Evolutionary conservation across 345 rosid species (phyloP), one percentile per base, ranked within the genome.

Genomic region (Lepidium sativum): DNA sequence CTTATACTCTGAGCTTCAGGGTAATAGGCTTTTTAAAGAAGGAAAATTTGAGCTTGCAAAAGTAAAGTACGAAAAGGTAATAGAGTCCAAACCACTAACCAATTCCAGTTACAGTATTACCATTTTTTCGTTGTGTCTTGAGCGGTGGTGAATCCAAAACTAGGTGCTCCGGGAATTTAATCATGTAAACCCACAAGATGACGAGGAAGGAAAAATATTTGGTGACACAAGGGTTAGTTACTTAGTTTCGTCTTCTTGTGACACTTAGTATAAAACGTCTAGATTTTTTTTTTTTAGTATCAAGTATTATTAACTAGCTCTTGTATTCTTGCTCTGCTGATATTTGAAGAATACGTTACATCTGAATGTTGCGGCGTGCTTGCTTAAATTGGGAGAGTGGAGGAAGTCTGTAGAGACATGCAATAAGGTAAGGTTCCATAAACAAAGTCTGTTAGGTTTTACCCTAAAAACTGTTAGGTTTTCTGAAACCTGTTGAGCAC

Each of bases 171-270:
- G 97, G 76, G 96, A 91, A 77, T 91, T 94, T 74, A 94, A 94
- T 82, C 99, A 94, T 71, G 99, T 88, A 33, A 86, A 94, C 65
- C 96, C 99, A 27, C 99, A 88, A 77, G 96, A 91, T 63, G 96
- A 94, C 0, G 96, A 88, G 52, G 99, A 90, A 63, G 99, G 96
- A 60, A 94, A 88, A 76, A 69, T 82, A 53, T 94, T 94, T 82
- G 69, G 70, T 40, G 80, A 81, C 37, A 74, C 89, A 61, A 80
- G 96, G 77, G 97, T 94, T 73, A 73, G 92, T 40, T 52, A 16
- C 35, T 94, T 73, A 73, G 92, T 40, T 52, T 31, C 29, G 48
- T 55, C 32, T 12, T 63, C 68, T 56, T 44, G 14, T 44, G 25
- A 55, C n/a, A 38, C 25, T 57, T 27, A 63, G 38, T 35, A 12